These are phyloP conservation scores for Eleusine indica DNA, from an alignment of 176 grass and related monocot genomes.

Conservation along the genomic window DNA sequence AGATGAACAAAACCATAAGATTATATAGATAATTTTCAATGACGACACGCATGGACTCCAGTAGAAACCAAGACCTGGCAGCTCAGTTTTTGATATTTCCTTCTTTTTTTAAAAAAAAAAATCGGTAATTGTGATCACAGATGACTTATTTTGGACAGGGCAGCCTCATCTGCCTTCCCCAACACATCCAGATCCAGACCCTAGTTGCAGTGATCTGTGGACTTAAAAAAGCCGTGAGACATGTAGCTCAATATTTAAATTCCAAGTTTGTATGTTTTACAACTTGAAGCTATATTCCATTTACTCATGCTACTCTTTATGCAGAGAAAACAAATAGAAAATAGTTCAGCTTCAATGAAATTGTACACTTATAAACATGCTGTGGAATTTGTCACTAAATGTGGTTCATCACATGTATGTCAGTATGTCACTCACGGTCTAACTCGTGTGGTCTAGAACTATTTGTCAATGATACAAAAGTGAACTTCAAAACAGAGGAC, in stretches of 20 bases:
- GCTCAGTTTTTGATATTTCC: not conserved
- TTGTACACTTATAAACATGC: not conserved
- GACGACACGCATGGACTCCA: not conserved
- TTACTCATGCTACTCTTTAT: constrained; percentile 14
- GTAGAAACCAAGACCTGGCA: not conserved
- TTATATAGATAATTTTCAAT: not conserved
- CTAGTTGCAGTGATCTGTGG: not conserved
- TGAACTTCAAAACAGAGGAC: not conserved
- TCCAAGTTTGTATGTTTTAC: not conserved
- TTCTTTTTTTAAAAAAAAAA: not conserved
- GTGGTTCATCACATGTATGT: not conserved
- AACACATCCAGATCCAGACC: not conserved
- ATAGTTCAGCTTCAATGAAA: not conserved
- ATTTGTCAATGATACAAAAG: not conserved
- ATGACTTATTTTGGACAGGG: not conserved
- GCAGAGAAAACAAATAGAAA: not conserved
- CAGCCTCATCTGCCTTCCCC: not conserved
- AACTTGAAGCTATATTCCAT: not conserved
- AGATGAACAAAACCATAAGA: constrained; percentile 2
- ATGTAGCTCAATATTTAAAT: not conserved
- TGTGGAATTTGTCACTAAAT: not conserved
- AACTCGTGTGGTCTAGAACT: too few relatives aligned
- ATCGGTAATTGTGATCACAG: not conserved
- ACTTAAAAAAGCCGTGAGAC: not conserved
- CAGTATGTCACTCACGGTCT: not conserved